Conservation (phyloP, 2,329 filamentous ascomycete species). For the Pseudopithomyces chartarum region DNA sequence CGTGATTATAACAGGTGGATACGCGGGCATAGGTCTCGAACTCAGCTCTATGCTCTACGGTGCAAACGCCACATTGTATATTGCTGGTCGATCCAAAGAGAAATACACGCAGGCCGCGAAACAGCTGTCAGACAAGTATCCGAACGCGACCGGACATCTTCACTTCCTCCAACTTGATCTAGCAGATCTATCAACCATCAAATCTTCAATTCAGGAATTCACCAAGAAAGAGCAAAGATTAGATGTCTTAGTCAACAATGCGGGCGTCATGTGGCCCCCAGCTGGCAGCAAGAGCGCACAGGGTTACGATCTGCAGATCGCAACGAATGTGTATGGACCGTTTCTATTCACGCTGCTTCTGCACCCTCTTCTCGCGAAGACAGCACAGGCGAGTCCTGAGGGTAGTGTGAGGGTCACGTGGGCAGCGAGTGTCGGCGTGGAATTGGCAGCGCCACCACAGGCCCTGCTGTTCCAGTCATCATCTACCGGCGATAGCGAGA, state of each 20-base stretch:
- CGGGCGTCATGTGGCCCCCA: conserved; percentile 59
- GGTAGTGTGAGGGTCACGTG: conserved; percentile 28
- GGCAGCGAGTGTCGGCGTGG: conserved; percentile 8
- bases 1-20: conserved; percentile 57
- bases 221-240: conserved; percentile 33
- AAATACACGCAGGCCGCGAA: conserved; percentile 43
- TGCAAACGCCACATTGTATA: conserved; percentile 55
- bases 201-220: conserved; percentile 37
- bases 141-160: conserved; percentile 32
- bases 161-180: conserved; percentile 46
- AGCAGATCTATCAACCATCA: conserved; percentile 37
- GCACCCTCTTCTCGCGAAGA: conserved; percentile 29
- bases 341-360: conserved; percentile 42
- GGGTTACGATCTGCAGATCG: conserved; percentile 43
- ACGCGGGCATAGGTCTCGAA: conserved; percentile 55
- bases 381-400: conserved; percentile 23
- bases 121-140: conserved; percentile 31
- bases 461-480: conserved; percentile 14
- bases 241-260: conserved; percentile 94
- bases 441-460: not conserved
- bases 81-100: conserved; percentile 46
- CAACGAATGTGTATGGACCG: conserved; percentile 42
- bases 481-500: conserved; percentile 5
- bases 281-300: conserved; percentile 15
- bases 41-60: conserved; percentile 58